Percentiles rank a stretch among this genome's conserved stretches.
phyloP scores from a whole-genome alignment of 2,329 filamentous ascomycete genomes.

The Sarocladium brachiariae region DNA sequence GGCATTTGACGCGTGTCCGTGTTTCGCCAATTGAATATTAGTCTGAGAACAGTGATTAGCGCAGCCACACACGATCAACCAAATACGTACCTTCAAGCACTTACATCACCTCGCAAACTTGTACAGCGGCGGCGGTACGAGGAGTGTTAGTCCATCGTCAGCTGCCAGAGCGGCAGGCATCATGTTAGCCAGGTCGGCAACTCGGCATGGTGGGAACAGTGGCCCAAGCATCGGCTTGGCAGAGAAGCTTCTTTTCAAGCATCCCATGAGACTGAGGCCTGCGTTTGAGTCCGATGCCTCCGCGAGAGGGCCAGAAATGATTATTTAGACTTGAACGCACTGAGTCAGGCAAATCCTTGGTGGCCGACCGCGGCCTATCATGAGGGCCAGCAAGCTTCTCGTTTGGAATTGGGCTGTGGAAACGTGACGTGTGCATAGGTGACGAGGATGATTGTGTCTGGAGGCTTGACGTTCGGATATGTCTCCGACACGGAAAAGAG shows the following conservation, averaged over 20 bases:
- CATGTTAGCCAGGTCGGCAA: not conserved
- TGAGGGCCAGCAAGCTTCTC: too few species aligned
- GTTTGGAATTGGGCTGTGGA: too few species aligned
- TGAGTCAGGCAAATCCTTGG: too few species aligned
- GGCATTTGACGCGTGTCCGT: not conserved
- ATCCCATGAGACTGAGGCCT: not conserved
- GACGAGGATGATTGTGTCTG: not conserved
- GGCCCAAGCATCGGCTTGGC: not conserved
- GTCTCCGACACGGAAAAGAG: too few species aligned
- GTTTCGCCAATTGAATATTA: not conserved
- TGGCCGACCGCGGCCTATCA: too few species aligned
- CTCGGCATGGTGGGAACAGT: not conserved
- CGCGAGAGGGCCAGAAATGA: not conserved
- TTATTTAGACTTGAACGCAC: not conserved
- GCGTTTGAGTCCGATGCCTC: not conserved
- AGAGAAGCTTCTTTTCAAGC: conserved; percentile 8
- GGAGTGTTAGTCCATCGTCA: too few species aligned
- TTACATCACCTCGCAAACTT: conserved; percentile 3
- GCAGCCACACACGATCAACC: not conserved
- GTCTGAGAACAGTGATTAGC: not conserved
- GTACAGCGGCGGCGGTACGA: too few species aligned
- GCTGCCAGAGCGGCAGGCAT: too few species aligned
- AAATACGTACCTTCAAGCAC: not conserved
- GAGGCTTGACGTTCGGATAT: too few species aligned
- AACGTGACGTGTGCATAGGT: not conserved